phyloP scores from a whole-genome alignment of 495 filamentous ascomycete genomes.

The Penicillium robsamsonii region DNA sequence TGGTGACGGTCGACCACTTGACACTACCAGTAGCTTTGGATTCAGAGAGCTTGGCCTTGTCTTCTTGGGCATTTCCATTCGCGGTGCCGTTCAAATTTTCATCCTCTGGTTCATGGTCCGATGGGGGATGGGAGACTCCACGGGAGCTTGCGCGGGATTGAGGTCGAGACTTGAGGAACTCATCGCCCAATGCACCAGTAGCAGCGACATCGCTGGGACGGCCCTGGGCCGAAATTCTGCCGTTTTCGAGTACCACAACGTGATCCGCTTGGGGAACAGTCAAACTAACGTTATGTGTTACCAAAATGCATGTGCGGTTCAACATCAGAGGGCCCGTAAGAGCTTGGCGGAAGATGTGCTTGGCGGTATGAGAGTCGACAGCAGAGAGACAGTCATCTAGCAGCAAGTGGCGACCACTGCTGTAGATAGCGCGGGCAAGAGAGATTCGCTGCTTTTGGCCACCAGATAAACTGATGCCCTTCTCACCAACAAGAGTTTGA shows the following conservation, averaged over 20 bases:
- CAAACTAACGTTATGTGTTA: conserved; percentile 92
- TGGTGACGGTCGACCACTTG: conserved; percentile 75
- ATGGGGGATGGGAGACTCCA: conserved; percentile 71
- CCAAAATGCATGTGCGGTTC: conserved; percentile 85
- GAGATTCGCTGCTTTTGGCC: conserved; percentile 99
- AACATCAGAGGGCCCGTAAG: conserved; percentile 89
- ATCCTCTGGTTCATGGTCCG: conserved; percentile 43
- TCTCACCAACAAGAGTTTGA: conserved; percentile 92
- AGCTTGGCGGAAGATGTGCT: conserved; percentile 95
- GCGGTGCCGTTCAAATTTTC: conserved; percentile 42
- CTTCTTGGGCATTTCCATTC: conserved; percentile 35
- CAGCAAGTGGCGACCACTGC: conserved; percentile 82
- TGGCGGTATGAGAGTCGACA: conserved; percentile 97
- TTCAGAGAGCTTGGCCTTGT: conserved; percentile 60
- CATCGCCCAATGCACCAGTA: conserved; percentile 83
- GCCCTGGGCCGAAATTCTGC: conserved; percentile 74
- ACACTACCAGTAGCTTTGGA: conserved; percentile 79
- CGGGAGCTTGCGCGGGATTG: conserved; percentile 63
- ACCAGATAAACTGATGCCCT: conserved; percentile 94
- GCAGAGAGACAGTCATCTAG: conserved; percentile 96
- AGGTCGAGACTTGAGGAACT: conserved; percentile 69
- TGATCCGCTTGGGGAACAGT: conserved; percentile 75
- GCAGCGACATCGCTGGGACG: conserved; percentile 71
- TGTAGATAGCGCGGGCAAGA: conserved; percentile 89
- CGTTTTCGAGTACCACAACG: conserved; percentile 85